Evolutionary conservation across 371 early-diverging fungal genomes (phyloP).

Genomic region (Mucor mucedo): DNA sequence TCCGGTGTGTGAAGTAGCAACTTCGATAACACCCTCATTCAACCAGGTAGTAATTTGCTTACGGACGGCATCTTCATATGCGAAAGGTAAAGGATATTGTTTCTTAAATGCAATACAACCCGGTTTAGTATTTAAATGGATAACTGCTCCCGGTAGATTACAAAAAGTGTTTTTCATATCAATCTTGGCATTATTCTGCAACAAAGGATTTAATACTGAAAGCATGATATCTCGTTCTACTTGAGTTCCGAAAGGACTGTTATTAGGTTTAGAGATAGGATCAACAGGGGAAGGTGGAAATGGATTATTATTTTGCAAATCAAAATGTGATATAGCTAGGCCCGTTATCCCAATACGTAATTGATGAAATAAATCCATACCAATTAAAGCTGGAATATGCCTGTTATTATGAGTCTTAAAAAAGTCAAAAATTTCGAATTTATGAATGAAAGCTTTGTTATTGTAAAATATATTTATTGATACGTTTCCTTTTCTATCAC

Average conservation of each 20-base stretch:
- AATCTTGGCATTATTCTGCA: not conserved
- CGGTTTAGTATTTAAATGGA: not conserved
- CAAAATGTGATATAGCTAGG: conserved; percentile 1
- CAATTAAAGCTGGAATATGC: conserved; percentile 6
- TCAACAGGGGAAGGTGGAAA: conserved; percentile 7
- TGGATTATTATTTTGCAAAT: not conserved
- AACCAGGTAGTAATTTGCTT: conserved; percentile 9
- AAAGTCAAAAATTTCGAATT: conserved; percentile 17
- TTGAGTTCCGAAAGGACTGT: conserved; percentile 4
- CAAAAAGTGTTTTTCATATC: conserved; percentile 7
- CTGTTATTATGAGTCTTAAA: not conserved
- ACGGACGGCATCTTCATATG: not conserved
- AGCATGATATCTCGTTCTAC: conserved; percentile 1
- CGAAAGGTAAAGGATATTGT: not conserved
- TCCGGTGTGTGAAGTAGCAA: not conserved
- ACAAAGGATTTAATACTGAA: not conserved
- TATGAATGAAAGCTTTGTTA: conserved; percentile 11
- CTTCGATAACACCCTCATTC: conserved; percentile 9
- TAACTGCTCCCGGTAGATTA: conserved; percentile 10
- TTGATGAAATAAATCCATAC: conserved; percentile 10
- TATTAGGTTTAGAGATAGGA: not conserved
- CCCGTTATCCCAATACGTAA: not conserved
- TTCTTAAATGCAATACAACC: not conserved
- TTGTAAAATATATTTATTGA: conserved; percentile 10
- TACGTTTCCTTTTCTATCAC: not conserved